Conservation (phyloP, 2,329 filamentous ascomycete species). For the Tothia fuscella region DNA sequence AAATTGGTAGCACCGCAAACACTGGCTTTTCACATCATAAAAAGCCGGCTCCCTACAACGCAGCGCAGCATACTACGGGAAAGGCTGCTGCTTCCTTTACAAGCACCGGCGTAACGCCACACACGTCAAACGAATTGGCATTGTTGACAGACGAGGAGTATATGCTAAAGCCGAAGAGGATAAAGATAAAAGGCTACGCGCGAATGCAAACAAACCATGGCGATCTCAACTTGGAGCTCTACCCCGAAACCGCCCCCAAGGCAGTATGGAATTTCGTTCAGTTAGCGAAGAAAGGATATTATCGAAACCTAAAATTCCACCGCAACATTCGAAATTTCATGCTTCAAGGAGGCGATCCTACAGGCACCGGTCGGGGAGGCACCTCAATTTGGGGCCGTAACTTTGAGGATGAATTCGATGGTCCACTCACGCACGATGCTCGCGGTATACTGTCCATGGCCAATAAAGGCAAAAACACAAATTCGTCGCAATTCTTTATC, state of each 20-base stretch:
- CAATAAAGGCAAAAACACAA: constrained; percentile 97
- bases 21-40: constrained; percentile 20
- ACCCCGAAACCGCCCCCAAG: constrained; percentile 80
- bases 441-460: constrained; percentile 85
- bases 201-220: constrained; percentile 80
- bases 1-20: constrained; percentile 13
- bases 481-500: constrained; percentile 91
- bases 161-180: constrained; percentile 80
- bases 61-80: constrained; percentile 81
- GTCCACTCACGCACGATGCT: constrained; percentile 69
- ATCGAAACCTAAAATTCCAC: constrained; percentile 74
- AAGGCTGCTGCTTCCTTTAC: constrained; percentile 89
- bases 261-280: constrained; percentile 96
- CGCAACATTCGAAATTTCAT: constrained; percentile 94
- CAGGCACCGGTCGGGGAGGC: constrained; percentile 84
- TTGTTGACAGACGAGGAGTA: constrained; percentile 89
- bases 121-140: constrained; percentile 78
- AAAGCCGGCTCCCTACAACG: constrained; percentile 56
- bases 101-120: constrained; percentile 82
- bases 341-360: constrained; percentile 94
- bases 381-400: constrained; percentile 86
- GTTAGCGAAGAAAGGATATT: constrained; percentile 81
- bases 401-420: constrained; percentile 88
- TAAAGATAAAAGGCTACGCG: constrained; percentile 85
- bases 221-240: constrained; percentile 75